phyloP scores from a whole-genome alignment of 805 yeast genomes.

The Sungouiozyma ichnusensis region DNA sequence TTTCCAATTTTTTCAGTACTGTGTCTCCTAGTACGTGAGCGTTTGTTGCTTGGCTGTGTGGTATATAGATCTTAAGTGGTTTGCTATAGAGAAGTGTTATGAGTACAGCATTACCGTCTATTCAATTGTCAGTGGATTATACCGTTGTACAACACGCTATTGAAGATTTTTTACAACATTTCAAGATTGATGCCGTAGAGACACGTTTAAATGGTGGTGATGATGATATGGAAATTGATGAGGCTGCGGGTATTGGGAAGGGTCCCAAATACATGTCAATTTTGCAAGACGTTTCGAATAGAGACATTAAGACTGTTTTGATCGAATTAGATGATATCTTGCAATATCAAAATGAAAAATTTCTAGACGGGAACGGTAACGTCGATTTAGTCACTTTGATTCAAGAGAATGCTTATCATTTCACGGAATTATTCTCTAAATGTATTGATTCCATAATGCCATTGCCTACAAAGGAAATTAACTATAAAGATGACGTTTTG shows the following conservation, averaged over 20 bases:
- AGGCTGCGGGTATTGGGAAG: conserved; percentile 25
- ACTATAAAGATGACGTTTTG: conserved; percentile 78
- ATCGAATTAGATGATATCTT: conserved; percentile 81
- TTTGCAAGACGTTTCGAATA: conserved; percentile 73
- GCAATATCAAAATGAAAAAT: conserved; percentile 46
- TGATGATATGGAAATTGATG: conserved; percentile 17
- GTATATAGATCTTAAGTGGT: too few relatives aligned
- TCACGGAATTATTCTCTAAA: conserved; percentile 62
- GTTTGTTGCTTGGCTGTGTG: background rate
- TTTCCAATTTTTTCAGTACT: too few relatives aligned
- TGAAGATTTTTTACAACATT: conserved; percentile 58
- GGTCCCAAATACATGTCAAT: conserved; percentile 69
- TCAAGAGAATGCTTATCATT: conserved; percentile 65
- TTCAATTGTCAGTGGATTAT: conserved; percentile 66
- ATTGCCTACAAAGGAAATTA: conserved; percentile 63
- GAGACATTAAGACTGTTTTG: conserved; percentile 57
- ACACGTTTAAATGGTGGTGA: conserved; percentile 20
- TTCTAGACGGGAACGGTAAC: conserved; percentile 13
- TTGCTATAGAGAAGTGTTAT: conserved; percentile 5
- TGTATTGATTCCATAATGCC: conserved; percentile 81
- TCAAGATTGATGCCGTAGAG: conserved; percentile 32
- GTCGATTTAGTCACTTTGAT: conserved; percentile 33
- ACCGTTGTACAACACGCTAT: conserved; percentile 47
- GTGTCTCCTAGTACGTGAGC: too few relatives aligned
- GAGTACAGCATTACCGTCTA: conserved; percentile 43